A percentile compares a stretch with the other conserved stretches of the same genome.
Conservation (phyloP, 352 stramenopile genomes). For the Pythium scleroteichum region DNA sequence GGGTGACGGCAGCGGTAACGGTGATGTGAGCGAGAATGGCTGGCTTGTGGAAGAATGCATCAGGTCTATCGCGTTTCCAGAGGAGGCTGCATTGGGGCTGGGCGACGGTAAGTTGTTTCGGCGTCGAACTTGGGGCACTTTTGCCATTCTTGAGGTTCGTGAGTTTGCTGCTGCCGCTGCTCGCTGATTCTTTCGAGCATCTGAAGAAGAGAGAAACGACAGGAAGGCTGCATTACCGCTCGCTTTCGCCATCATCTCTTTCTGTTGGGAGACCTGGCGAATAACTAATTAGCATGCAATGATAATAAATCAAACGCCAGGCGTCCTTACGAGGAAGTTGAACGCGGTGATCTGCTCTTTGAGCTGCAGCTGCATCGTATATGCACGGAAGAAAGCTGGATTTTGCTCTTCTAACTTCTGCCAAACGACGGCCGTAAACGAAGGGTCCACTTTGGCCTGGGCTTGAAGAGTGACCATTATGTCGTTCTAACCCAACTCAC, state of each 20-base stretch:
- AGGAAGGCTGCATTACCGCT: slow-evolving; percentile 33
- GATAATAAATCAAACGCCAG: too few relatives aligned
- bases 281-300: too few relatives aligned
- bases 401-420: slow-evolving; percentile 93
- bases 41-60: slow-evolving; percentile 5
- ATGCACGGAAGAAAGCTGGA: slow-evolving; percentile 86
- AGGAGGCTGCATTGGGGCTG: neutral
- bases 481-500: slow-evolving; percentile 43
- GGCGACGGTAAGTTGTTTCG: neutral
- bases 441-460: slow-evolving; percentile 82
- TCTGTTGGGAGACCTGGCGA: slow-evolving; percentile 69
- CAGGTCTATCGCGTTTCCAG: neutral
- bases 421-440: slow-evolving; percentile 87
- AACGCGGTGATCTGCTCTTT: slow-evolving; percentile 91
- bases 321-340: slow-evolving; percentile 88
- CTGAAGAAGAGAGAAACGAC: slow-evolving; percentile 21
- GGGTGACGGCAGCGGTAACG: slow-evolving; percentile 67
- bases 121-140: neutral
- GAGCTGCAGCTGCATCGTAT: slow-evolving; percentile 81
- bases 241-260: slow-evolving; percentile 58
- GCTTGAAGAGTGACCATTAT: slow-evolving; percentile 60
- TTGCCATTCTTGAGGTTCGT: slow-evolving; percentile 3
- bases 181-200: slow-evolving; percentile 16
- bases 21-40: slow-evolving; percentile 32
- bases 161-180: slow-evolving; percentile 15